Base-by-base conservation (phyloP, 306 rosid genomes). In the Vigna radiata region DNA sequence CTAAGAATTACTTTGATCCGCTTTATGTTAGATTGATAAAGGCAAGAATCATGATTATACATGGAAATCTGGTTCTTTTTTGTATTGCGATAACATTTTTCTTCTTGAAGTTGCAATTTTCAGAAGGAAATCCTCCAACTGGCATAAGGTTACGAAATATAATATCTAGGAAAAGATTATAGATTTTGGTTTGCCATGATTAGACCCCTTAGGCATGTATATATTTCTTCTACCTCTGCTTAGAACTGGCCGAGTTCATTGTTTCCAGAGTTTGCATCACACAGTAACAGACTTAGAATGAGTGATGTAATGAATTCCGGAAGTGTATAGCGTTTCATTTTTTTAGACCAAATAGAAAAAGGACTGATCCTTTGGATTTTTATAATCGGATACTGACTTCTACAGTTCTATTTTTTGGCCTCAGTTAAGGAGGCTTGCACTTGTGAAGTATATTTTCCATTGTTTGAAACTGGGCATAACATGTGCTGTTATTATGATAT, bases 391-490 rank as follows among this genome's bases (percentile, higher is more conserved):
- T 52, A 12, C 36, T 59, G 37, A 19, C 75, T 62, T 77, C 77
- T 58, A 23, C 50, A 7, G 1, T 69, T 54, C 8, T 17, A 12
- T 3, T 0, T 15, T 37, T 60, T 17, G 9, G 14, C 43, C 68
- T 56, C 36, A 39, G 47, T 63, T 19, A 8, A 56, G 7, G 53
- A 63, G 76, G 9, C 55, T 56, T 43, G 41, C 9, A 2, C 43
- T 15, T 52, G 29, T 54, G 70, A 46, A 65, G 43, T 44, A 18
- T 16, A 58, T 27, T 62, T 54, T 78, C 25, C 19, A 1, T 66
- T 59, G 37, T 72, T 56, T 60, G 80, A 82, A 73, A 70, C 84
- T 75, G 70, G 25, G 21, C 36, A 54, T 19, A 47, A 21, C 33
- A 29, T 6, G 55, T 78, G 64, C 37, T 67, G 55, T 64, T 36